Evolutionary conservation across 495 filamentous ascomycete species (phyloP).

Genomic region (Bathelium albidoporum): DNA sequence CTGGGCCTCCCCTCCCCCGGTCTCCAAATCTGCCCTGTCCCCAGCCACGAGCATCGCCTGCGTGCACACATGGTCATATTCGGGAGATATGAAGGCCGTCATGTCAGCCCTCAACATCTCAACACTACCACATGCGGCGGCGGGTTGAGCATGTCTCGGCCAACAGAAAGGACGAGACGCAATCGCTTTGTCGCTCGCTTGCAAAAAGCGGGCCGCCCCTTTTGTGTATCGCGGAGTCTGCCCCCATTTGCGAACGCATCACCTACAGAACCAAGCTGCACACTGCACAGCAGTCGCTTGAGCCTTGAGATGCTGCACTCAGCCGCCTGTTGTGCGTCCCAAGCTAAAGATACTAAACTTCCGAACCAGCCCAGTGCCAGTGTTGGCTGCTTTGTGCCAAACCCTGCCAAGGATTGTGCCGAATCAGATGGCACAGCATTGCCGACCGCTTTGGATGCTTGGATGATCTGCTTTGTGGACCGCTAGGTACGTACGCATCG

Average conservation of each 20-base stretch:
- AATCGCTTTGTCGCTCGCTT: background rate
- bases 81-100: background rate
- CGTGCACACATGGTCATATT: background rate
- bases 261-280: background rate
- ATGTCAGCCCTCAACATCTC: background rate
- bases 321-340: background rate
- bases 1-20: background rate
- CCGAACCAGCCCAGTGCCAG: background rate
- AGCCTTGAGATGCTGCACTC: constrained; percentile 1
- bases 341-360: background rate
- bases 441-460: background rate
- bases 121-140: background rate
- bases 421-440: background rate
- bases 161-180: background rate
- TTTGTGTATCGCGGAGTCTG: background rate
- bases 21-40: background rate
- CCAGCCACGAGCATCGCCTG: background rate
- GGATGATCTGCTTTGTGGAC: background rate
- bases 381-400: background rate
- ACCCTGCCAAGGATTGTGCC: background rate
- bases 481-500: background rate
- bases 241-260: background rate
- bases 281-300: background rate
- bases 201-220: background rate
- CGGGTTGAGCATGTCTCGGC: background rate